Base-by-base conservation (phyloP, 768 basidiomycete species). In the Hemileccinum rubropunctum region DNA sequence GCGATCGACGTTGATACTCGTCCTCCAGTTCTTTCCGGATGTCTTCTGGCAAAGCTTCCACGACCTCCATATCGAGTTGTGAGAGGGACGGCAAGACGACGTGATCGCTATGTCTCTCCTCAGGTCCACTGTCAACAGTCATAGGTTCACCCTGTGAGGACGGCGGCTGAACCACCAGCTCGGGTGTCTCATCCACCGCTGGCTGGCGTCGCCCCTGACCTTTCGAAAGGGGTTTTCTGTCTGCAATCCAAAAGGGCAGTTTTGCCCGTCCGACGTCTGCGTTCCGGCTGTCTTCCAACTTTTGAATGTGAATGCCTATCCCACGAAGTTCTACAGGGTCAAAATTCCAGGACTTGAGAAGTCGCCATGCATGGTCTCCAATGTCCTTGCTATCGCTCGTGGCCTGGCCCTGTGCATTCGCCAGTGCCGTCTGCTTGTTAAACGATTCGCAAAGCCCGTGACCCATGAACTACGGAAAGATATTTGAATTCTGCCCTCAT, bases 281-380 rank as follows among this genome's bases (percentile, higher is more conserved):
- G 13, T 56, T 59, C 20, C 63, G 61, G 4, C 64, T 58, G 7
- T 76, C 72, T 67, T 97, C 92, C 5, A 98, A 76, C 64, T 94
- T 98, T 60, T 88, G 84, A 12, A 98, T 81, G 59, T 95, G 92
- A 8, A 98, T 86, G 0, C 91, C 93, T 48, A 98, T 80, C 1
- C 95, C 95, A 18, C 95, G 79, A n/a, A 98, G 71, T 54, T 98
- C 95, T 51, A 74, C 80, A 0, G 93, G 83, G 54, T 92, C 88
- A 43, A 97, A 86, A 33, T 78, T 73, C 65, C 93, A 84, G 1
- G 80, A 77, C 57, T 79, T 75, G 27, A 95, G 73, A 14, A 97
- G 68, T 52, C 79, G 77, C 81, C 87, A 89, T 6, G 91, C 87
- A 52, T 84, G 82, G 21, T 84, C 77, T 0, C 83, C 90, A 35